Percentiles rank a stretch among this genome's conserved stretches.
phyloP scores from a whole-genome alignment of 495 filamentous ascomycete genomes.

The Glonium stellatum region DNA sequence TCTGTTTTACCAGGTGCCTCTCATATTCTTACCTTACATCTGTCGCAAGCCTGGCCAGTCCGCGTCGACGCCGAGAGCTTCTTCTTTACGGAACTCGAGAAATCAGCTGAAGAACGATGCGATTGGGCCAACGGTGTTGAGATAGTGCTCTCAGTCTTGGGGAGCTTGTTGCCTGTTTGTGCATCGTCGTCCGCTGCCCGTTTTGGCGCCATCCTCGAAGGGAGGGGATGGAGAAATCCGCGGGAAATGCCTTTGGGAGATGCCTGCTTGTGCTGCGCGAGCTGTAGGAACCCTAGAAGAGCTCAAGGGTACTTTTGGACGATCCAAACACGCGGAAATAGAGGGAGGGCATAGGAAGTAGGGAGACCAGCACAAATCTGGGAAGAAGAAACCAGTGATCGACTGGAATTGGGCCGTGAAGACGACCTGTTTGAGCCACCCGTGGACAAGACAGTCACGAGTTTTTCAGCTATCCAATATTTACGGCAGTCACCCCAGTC shows the following conservation, averaged over 20 bases:
- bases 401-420: background rate
- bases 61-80: constrained; percentile 57
- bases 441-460: background rate
- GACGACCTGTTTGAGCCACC: background rate
- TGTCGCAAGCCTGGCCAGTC: constrained; percentile 83
- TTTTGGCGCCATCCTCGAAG: constrained; percentile 18
- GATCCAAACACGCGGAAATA: background rate
- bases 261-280: constrained; percentile 6
- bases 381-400: background rate
- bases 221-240: background rate
- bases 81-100: constrained; percentile 61
- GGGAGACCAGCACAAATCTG: background rate
- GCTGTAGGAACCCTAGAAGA: background rate
- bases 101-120: constrained; percentile 44
- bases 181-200: constrained; percentile 13
- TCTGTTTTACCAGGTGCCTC: background rate
- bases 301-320: background rate
- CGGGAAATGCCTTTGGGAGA: constrained; percentile 20
- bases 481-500: background rate
- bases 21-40: constrained; percentile 63
- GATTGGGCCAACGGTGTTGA: constrained; percentile 11
- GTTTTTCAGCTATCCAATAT: background rate
- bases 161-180: constrained; percentile 16
- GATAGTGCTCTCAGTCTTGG: constrained; percentile 47
- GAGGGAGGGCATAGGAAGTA: background rate